phyloP scores from a whole-genome alignment of 1,139 yeast genomes.

The Yamadazyma triangularis region DNA sequence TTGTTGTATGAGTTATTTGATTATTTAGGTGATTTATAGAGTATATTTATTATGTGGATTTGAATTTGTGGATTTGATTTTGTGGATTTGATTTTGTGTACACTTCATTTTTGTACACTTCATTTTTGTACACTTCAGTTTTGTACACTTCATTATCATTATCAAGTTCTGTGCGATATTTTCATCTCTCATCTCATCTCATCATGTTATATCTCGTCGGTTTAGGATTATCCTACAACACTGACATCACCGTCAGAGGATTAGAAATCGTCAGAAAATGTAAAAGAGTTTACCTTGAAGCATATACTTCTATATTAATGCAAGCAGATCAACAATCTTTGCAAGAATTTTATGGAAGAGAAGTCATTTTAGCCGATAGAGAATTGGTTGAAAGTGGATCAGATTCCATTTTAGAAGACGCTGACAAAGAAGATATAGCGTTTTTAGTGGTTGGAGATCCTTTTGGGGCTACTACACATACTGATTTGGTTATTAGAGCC shows the following conservation, averaged over 20 bases:
- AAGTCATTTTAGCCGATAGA: slow-evolving; percentile 85
- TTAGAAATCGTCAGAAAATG: slow-evolving; percentile 78
- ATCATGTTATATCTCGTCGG: slow-evolving; percentile 87
- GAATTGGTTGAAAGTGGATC: slow-evolving; percentile 90
- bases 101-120: too few species aligned
- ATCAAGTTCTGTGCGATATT: too few species aligned
- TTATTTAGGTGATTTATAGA: slow-evolving; percentile 10
- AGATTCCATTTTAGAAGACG: slow-evolving; percentile 73
- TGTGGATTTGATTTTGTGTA: too few species aligned
- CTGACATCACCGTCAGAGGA: slow-evolving; percentile 94
- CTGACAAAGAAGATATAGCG: slow-evolving; percentile 79
- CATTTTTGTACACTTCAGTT: too few species aligned
- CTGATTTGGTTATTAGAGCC: slow-evolving; percentile 88
- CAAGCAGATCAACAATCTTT: slow-evolving; percentile 69
- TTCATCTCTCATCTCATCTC: too few species aligned
- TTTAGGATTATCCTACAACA: slow-evolving; percentile 81
- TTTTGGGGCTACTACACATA: slow-evolving; percentile 97
- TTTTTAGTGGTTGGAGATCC: slow-evolving; percentile 97
- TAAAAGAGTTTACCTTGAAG: slow-evolving; percentile 87
- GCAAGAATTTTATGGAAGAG: slow-evolving; percentile 82
- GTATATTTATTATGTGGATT: too few species aligned
- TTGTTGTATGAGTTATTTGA: slow-evolving; percentile 6
- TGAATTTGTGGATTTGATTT: too few species aligned
- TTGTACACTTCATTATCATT: too few species aligned
- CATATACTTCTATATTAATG: slow-evolving; percentile 93